A percentile compares a stretch with the other conserved stretches of the same genome.
Evolutionary conservation across 2,329 filamentous ascomycete genomes (phyloP).

Genomic region (Cladosporium sp.): DNA sequence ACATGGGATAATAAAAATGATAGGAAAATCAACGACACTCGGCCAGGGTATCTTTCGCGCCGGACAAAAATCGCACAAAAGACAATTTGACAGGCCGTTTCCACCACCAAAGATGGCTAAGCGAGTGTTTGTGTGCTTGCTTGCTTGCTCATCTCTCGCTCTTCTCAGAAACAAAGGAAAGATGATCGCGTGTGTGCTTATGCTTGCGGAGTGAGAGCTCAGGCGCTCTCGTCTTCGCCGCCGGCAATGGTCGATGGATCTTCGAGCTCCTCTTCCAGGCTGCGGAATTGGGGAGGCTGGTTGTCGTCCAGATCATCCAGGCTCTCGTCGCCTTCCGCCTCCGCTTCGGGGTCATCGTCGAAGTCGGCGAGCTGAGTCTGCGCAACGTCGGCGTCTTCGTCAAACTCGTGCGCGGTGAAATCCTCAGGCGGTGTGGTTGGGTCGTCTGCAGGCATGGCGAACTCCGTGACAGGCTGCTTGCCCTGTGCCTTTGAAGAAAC

Average conservation of each 20-base stretch:
- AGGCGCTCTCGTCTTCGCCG: slow-evolving; percentile 19
- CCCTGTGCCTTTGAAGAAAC: slow-evolving; percentile 18
- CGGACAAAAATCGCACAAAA: slow-evolving; percentile 12
- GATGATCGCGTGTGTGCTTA: not conserved
- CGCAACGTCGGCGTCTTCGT: slow-evolving; percentile 59
- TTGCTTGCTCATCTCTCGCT: not conserved
- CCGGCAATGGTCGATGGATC: slow-evolving; percentile 1
- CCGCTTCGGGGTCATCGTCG: slow-evolving; percentile 47
- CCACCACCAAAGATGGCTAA: slow-evolving; percentile 2
- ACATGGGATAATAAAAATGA: not conserved
- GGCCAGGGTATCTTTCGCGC: slow-evolving; percentile 14
- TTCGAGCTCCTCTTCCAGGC: slow-evolving; percentile 29
- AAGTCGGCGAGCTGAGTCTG: slow-evolving; percentile 51
- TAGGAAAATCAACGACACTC: not conserved
- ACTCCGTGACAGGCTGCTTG: slow-evolving; percentile 22
- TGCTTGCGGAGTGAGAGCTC: not conserved
- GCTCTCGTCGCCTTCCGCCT: slow-evolving; percentile 27
- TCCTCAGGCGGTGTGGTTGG: slow-evolving; percentile 2
- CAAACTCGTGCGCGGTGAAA: slow-evolving; percentile 57
- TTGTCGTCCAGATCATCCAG: slow-evolving; percentile 26
- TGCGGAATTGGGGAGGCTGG: slow-evolving; percentile 30
- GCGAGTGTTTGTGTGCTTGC: not conserved
- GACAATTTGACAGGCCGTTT: not conserved
- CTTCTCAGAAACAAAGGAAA: slow-evolving; percentile 19
- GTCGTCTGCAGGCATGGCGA: slow-evolving; percentile 27